Conservation (phyloP, 2,329 filamentous ascomycete species). For the Fusarium nisikadoi region DNA sequence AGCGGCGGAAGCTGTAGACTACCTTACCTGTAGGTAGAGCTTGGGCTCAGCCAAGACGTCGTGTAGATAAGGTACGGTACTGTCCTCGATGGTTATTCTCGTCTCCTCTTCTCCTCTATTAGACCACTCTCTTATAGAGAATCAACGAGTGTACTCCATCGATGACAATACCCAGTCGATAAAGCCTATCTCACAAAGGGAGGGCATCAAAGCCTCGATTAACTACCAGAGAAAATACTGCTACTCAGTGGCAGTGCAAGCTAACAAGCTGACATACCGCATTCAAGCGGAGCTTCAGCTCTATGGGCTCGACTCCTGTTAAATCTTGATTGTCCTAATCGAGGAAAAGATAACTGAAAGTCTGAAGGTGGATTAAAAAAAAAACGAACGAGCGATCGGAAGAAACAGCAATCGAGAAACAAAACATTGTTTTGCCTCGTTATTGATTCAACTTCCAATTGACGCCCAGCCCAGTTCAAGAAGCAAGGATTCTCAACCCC, state of each 20-base stretch:
- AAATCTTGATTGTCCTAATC: background rate
- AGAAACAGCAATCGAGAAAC: background rate
- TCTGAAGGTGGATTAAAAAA: background rate
- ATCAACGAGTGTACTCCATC: background rate
- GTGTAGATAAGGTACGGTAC: background rate
- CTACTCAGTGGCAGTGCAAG: conserved; percentile 5
- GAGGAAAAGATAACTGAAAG: background rate
- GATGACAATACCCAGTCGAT: background rate
- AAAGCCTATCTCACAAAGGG: background rate
- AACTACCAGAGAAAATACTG: background rate
- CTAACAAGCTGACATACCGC: conserved; percentile 3
- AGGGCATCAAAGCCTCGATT: background rate
- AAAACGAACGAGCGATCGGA: background rate
- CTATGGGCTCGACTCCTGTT: background rate
- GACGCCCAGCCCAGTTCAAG: background rate
- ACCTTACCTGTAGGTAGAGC: background rate
- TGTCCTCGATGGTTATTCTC: background rate
- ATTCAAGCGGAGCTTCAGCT: background rate
- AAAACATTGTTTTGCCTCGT: background rate
- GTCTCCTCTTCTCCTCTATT: background rate
- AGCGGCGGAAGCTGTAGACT: background rate
- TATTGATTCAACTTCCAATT: background rate
- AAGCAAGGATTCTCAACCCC: conserved; percentile 17
- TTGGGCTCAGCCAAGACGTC: background rate
- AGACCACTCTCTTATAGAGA: background rate